Percentiles rank a stretch among this genome's conserved stretches.
These are phyloP conservation scores for Mortierella sp. DNA, from an alignment of 371 early-diverging fungal species.

Conservation along the genomic window DNA sequence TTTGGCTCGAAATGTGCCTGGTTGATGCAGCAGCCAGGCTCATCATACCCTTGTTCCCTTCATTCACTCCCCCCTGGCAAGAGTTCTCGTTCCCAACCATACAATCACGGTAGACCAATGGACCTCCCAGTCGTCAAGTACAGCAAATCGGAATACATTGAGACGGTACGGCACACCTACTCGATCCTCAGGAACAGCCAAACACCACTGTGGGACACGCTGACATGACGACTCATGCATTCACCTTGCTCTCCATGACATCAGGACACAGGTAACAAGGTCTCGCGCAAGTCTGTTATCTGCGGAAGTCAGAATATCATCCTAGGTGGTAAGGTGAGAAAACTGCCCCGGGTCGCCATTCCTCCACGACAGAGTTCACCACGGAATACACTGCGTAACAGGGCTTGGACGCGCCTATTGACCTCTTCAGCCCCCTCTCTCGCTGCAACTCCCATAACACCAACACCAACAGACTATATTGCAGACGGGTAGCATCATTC, in stretches of 20 bases:
- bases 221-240: neutral
- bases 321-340: constrained; percentile 91
- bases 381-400: too few relatives aligned
- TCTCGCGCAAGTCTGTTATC: constrained; percentile 89
- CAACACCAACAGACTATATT: constrained; percentile 80
- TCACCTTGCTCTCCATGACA: neutral
- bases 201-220: too few relatives aligned
- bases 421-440: too few relatives aligned
- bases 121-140: constrained; percentile 74
- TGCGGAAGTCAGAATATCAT: constrained; percentile 96
- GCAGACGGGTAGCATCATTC: constrained; percentile 88
- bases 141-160: constrained; percentile 83
- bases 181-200: neutral
- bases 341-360: too few relatives aligned
- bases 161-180: constrained; percentile 69
- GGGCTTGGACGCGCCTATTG: too few relatives aligned
- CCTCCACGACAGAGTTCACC: too few relatives aligned
- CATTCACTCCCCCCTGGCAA: too few relatives aligned
- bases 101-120: constrained; percentile 59
- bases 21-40: too few relatives aligned
- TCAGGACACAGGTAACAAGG: constrained; percentile 95
- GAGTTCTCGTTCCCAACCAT: too few relatives aligned
- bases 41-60: too few relatives aligned
- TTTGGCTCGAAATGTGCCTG: too few relatives aligned
- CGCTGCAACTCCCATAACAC: neutral